Base-by-base conservation (phyloP, 331 rosid species). In the Quercus lobata region DNA sequence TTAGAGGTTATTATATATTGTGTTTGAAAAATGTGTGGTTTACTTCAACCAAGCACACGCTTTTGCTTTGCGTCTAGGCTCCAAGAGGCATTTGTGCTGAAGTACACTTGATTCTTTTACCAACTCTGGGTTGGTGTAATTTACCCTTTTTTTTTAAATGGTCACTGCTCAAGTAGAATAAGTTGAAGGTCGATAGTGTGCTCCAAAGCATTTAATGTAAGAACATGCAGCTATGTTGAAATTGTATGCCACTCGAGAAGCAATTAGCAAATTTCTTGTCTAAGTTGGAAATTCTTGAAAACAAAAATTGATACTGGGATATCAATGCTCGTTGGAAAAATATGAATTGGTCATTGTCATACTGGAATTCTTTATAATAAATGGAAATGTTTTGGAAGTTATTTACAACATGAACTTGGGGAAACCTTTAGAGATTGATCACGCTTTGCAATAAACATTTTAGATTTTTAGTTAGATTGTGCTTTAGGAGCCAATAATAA, bases 121-220 rank as follows among this genome's bases (percentile, higher is more conserved):
- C 49, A 41, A 8, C 49, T 41, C 49, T 41, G 49, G 49, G 49
- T 41, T 41, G 49, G 49, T 41, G 14, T 2, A 41, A 41, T 41
- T 41, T 41, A 41, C 12, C 49, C 1, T 62, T 49, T 12, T 16
- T 16, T 17, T 65, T 65, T 27, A 2, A 65, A 46, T 73, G 16
- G 62, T 32, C 11, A 35, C 3, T n/a, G 77, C 54, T 76, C 63
- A 44, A 54, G 55, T 72, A 70, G 75, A 75, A 80, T 44, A 66
- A 53, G 54, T 70, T 27, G 27, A 57, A 57, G 65, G 65, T 24
- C 0, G 8, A 60, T 60, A 1, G 32, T 30, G 22, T 65, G 34
- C 71, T 16, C 46, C 46, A 30, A 65, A 17, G 17, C 46, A 29
- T 32, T 60, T 60, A 60, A 2, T 29, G 44, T 29, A 29, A 30